Percentiles rank a stretch among this genome's conserved stretches.
Conservation (phyloP, 1,284 basidiomycete genomes). For the Ustilago tritici region DNA sequence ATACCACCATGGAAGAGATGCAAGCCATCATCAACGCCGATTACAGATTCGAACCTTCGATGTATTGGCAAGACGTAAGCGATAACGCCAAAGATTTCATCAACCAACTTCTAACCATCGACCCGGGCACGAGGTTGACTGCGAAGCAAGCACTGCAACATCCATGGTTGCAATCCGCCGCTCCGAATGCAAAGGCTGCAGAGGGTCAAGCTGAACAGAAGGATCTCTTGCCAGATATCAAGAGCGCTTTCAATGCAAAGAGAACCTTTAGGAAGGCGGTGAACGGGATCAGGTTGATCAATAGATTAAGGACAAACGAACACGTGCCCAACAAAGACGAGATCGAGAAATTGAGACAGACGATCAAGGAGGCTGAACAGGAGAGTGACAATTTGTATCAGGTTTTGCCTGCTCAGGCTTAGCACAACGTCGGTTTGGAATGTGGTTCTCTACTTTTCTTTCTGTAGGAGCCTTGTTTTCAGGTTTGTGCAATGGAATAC, state of each 20-base stretch:
- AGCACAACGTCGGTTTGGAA: no score
- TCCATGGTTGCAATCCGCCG: constrained; percentile 55
- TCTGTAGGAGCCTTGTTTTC: neutral
- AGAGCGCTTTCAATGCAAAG: constrained; percentile 68
- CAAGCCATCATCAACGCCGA: constrained; percentile 68
- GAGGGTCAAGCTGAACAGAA: constrained; percentile 36
- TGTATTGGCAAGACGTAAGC: constrained; percentile 66
- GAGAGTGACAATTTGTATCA: constrained; percentile 53
- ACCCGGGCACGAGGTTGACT: constrained; percentile 58
- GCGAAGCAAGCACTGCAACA: constrained; percentile 62
- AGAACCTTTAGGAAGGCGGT: constrained; percentile 66
- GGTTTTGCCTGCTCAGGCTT: constrained; percentile 21
- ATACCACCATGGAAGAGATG: constrained; percentile 68
- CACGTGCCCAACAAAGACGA: constrained; percentile 44
- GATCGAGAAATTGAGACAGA: constrained; percentile 45
- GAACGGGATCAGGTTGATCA: constrained; percentile 65
- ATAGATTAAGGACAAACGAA: constrained; percentile 50
- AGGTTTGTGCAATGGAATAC: constrained; percentile 8
- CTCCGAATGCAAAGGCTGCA: neutral
- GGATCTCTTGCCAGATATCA: constrained; percentile 68
- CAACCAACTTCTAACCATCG: constrained; percentile 62
- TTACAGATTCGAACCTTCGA: constrained; percentile 64
- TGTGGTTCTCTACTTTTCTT: no score
- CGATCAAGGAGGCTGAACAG: constrained; percentile 49
- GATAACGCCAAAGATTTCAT: constrained; percentile 66